Percentiles rank a stretch among this genome's conserved stretches.
These are phyloP conservation scores for Pharus latifolius DNA, from an alignment of 176 grass and related monocot species.

Conservation along the genomic window DNA sequence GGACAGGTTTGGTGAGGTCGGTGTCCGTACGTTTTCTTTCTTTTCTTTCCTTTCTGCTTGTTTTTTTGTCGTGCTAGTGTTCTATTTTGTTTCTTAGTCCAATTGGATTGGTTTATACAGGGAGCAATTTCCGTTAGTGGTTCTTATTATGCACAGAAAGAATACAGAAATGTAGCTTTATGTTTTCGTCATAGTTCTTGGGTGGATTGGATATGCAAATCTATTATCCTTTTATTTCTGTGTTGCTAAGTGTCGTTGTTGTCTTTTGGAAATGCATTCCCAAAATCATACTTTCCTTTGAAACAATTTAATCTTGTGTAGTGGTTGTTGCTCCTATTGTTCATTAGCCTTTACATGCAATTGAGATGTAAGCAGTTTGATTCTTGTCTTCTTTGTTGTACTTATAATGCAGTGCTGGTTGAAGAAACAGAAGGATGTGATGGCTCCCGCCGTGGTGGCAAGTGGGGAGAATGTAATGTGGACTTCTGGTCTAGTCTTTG, in stretches of 20 bases:
- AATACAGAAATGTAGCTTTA: too few species aligned
- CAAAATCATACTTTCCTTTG: too few species aligned
- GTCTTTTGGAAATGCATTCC: too few species aligned
- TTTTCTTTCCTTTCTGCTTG: neutral
- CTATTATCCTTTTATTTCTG: too few species aligned
- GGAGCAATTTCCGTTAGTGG: too few species aligned
- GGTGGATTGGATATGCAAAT: too few species aligned
- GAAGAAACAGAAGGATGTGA: constrained; percentile 72
- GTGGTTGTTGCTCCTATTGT: neutral
- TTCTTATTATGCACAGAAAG: too few species aligned
- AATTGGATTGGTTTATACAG: too few species aligned
- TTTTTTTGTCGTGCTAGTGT: neutral
- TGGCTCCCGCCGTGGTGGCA: constrained; percentile 40
- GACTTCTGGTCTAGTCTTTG: constrained; percentile 76
- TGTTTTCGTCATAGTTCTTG: too few species aligned
- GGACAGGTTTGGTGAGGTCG: constrained; percentile 67
- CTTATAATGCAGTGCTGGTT: constrained; percentile 63
- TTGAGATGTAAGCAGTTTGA: neutral
- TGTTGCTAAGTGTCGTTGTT: too few species aligned
- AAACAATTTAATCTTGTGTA: too few species aligned
- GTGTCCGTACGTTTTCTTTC: neutral
- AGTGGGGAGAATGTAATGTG: constrained; percentile 62
- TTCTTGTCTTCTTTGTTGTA: neutral
- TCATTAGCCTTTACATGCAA: neutral
- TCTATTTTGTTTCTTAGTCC: too few species aligned